Conservation (phyloP, 495 filamentous ascomycete genomes). For the Neurospora terricola region DNA sequence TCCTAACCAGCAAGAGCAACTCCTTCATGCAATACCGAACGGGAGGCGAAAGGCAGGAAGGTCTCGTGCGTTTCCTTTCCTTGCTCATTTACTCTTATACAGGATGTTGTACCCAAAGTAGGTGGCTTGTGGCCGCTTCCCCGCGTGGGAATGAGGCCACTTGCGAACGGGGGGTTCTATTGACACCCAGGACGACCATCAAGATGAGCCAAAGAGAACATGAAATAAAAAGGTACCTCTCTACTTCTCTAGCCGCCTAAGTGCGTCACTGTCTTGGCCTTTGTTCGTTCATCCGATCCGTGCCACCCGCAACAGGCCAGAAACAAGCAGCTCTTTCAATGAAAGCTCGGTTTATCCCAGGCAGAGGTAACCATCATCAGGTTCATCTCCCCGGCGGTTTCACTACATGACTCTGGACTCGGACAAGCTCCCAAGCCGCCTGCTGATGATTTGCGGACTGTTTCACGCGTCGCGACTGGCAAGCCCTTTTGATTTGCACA, state of each 20-base stretch:
- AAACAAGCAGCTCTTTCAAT: not conserved
- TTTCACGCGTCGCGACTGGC: not conserved
- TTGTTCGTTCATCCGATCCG: not conserved
- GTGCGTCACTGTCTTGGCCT: not conserved
- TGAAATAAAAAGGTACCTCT: not conserved
- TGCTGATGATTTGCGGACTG: not conserved
- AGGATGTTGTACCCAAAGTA: not conserved
- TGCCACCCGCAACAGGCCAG: not conserved
- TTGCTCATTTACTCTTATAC: not conserved
- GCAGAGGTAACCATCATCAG: not conserved
- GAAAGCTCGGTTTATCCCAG: not conserved
- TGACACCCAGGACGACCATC: not conserved
- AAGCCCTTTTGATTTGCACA: not conserved
- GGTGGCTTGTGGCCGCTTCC: not conserved
- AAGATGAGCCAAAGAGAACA: not conserved
- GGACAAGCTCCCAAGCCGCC: not conserved
- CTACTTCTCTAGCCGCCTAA: not conserved
- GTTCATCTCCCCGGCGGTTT: not conserved
- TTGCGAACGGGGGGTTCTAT: not conserved
- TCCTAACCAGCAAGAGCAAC: not conserved
- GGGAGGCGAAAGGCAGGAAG: not conserved
- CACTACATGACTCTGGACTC: not conserved
- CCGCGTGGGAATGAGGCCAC: not conserved
- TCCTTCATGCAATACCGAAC: not conserved
- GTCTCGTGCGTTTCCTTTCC: not conserved